Base-by-base conservation (phyloP, 768 basidiomycete genomes). In the Lactarius tabidus region DNA sequence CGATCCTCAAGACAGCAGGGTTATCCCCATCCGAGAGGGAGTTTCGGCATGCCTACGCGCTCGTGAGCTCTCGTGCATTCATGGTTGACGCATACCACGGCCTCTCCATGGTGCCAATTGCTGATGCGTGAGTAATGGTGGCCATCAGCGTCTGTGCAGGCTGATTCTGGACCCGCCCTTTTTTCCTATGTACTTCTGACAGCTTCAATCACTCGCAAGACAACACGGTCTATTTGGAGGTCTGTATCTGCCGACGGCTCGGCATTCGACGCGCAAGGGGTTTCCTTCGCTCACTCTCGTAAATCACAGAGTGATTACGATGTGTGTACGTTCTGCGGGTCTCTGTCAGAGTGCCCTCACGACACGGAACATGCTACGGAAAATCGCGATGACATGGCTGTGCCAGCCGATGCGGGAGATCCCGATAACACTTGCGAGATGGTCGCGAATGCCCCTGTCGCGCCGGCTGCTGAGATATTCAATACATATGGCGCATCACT, bases 61-160 rank as follows among this genome's bases (percentile, higher is more conserved):
- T 94, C 38, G 90, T 95, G 58, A 89, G 87, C 3, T 89, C 91
- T 5, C 81, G 93, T 43, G 88, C 91, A 3, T 95, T 95, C 75
- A 78, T 91, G 65, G 84, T 93, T 66, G 93, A 95, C 74, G 81
- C 84, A 8, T 94, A 85, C 72, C 91, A 93, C 72, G 85, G 85
- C 7, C 77, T 95, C 20, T 82, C 89, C 1, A 89, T 96, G 82
- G 90, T 93, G 23, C 92, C 93, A 5, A 82, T 93, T 67, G 91
- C 91, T 36, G 93, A 95, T 76, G 82, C 82, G 89, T 91, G 72
- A 74, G 87, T 82, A 10, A 61, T 41, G 35, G 31, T 43, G 39
- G 23, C 6, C 43, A 31, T 39, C 35, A 23, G 23, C 38, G 54
- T 31, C 38, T 18, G 58, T 58, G 35, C 28, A 17, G 2, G 52